Conservation (phyloP, 148 eudicot species). For the Persicaria tinctoria region DNA sequence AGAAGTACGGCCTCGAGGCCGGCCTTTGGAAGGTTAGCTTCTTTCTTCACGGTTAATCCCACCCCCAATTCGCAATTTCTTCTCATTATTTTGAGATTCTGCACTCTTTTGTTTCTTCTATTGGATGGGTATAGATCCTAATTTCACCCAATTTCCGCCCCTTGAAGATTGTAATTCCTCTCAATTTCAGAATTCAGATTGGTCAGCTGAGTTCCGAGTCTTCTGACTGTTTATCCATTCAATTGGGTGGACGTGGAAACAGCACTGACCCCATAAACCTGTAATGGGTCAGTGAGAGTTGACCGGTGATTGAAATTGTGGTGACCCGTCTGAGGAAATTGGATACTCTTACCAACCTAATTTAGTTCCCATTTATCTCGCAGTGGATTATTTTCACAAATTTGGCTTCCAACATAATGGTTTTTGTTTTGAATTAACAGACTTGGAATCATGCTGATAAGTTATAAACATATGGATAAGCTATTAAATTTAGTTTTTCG, state of each 20-base stretch:
- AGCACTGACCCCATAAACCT: not conserved
- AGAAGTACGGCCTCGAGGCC: conserved; percentile 90
- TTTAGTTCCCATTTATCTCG: too few species aligned
- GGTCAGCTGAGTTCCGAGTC: not conserved
- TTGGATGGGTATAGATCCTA: not conserved
- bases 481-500: too few species aligned
- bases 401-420: too few species aligned
- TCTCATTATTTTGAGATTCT: not conserved
- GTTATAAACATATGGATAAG: too few species aligned
- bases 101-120: not conserved
- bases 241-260: not conserved
- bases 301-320: too few species aligned
- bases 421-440: too few species aligned
- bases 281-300: not conserved
- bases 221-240: not conserved
- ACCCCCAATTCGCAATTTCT: not conserved
- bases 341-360: too few species aligned
- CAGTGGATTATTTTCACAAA: too few species aligned
- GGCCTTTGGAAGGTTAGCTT: conserved; percentile 79
- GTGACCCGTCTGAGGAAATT: not conserved
- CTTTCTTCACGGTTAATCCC: not conserved
- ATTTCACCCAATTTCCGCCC: not conserved
- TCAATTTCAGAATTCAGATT: not conserved
- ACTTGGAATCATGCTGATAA: too few species aligned
- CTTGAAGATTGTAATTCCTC: too few species aligned